phyloP scores from a whole-genome alignment of 2,329 filamentous ascomycete species.

The Trichoderma breve region DNA sequence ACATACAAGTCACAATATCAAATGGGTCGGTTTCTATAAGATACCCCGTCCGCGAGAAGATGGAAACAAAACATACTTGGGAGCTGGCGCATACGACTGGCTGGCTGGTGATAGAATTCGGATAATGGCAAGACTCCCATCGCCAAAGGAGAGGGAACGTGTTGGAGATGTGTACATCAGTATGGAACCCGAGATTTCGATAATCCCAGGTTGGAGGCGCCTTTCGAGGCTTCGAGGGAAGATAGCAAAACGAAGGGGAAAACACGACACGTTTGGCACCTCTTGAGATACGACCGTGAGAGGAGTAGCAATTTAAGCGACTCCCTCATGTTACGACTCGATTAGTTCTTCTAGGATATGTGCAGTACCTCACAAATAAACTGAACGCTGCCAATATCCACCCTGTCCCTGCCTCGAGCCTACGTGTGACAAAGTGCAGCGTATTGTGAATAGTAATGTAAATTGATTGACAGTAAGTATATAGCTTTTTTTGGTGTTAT shows the following conservation, averaged over 20 bases:
- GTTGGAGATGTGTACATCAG: not conserved
- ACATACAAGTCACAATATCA: not conserved
- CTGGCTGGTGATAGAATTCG: not conserved
- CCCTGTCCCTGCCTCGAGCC: not conserved
- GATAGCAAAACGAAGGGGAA: not conserved
- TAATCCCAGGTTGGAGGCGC: not conserved
- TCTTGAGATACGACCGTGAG: not conserved
- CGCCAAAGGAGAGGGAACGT: not conserved
- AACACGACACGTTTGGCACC: not conserved
- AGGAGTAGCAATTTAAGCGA: not conserved
- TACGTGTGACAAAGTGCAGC: not conserved
- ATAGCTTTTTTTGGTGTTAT: conserved; percentile 11
- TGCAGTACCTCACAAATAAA: not conserved
- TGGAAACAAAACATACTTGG: not conserved
- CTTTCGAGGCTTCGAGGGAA: not conserved
- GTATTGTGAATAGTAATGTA: not conserved
- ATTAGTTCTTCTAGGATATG: not conserved
- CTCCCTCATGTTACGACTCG: not conserved
- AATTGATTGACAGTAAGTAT: conserved; percentile 10
- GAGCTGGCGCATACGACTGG: not conserved
- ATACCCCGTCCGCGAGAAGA: not conserved
- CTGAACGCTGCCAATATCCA: not conserved
- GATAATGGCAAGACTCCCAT: not conserved
- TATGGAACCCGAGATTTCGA: not conserved
- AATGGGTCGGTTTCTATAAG: not conserved